Conservation (phyloP, 495 filamentous ascomycete genomes). For the Annulohypoxylon maeteangense region DNA sequence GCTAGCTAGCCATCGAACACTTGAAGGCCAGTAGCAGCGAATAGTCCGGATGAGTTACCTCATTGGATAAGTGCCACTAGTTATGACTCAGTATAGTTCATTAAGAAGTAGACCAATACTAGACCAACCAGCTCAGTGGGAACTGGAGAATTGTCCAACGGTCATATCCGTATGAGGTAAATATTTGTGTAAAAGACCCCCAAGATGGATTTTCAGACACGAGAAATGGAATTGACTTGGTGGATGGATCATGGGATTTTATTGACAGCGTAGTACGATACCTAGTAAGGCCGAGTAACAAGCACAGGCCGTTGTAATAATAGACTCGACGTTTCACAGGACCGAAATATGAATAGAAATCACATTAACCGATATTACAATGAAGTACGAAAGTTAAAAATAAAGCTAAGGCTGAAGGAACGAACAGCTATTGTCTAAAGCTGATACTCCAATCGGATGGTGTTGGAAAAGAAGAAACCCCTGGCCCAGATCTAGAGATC, state of each 20-base stretch:
- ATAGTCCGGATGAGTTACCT: neutral
- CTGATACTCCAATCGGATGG: neutral
- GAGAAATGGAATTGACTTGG: neutral
- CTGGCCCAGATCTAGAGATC: conserved; percentile 14
- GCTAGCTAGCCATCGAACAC: conserved; percentile 2
- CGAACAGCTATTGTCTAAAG: neutral
- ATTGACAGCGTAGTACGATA: neutral
- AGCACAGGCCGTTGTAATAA: neutral
- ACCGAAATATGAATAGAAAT: neutral
- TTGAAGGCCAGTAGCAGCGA: neutral
- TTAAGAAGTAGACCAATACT: conserved; percentile 5
- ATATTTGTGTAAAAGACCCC: neutral
- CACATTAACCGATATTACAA: neutral
- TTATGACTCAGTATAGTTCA: conserved; percentile 9
- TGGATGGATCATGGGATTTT: neutral
- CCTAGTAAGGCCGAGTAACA: neutral
- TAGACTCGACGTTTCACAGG: neutral
- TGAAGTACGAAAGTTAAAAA: neutral
- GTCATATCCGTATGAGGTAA: conserved; percentile 5
- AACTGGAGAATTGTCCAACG: neutral
- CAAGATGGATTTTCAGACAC: neutral
- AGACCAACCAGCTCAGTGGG: neutral
- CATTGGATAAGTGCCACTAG: conserved; percentile 15
- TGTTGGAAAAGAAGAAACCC: neutral
- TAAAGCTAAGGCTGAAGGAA: neutral